phyloP scores from a whole-genome alignment of 2,329 filamentous ascomycete genomes.

The Coniochaeta sp. region DNA sequence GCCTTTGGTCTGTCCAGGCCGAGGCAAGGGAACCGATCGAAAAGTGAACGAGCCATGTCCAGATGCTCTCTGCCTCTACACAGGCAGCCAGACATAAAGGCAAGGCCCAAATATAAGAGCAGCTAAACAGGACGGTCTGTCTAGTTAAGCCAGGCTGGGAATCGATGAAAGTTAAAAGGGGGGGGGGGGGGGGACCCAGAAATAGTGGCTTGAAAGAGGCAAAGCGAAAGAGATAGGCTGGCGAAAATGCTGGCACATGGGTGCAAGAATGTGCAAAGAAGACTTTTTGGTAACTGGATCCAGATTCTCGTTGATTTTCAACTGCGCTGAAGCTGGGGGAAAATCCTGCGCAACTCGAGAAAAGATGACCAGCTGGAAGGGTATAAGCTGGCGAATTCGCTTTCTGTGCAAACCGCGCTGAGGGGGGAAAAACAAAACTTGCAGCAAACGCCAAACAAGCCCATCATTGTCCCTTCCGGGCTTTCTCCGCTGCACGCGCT shows the following conservation, averaged over 20 bases:
- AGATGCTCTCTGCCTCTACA: no score
- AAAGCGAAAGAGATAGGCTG: neutral
- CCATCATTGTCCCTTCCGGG: constrained; percentile 47
- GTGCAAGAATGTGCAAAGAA: constrained; percentile 2
- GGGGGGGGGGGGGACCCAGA: no score
- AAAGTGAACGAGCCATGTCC: no score
- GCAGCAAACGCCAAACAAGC: neutral
- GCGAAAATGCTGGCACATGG: neutral
- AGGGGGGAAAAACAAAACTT: no score
- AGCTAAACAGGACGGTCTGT: neutral
- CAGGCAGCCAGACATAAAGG: neutral
- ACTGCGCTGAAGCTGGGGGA: neutral
- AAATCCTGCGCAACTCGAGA: neutral
- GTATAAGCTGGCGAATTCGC: neutral
- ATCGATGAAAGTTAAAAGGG: neutral
- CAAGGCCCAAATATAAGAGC: no score
- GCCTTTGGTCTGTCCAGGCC: no score
- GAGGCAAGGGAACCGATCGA: no score
- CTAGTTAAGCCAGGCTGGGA: neutral
- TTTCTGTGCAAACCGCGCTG: neutral
- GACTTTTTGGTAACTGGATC: neutral
- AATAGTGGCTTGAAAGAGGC: neutral
- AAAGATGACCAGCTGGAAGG: neutral
- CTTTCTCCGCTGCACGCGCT: constrained; percentile 79
- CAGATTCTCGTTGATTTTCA: neutral